phyloP scores from a whole-genome alignment of 345 rosid species.

The Salix viminalis region DNA sequence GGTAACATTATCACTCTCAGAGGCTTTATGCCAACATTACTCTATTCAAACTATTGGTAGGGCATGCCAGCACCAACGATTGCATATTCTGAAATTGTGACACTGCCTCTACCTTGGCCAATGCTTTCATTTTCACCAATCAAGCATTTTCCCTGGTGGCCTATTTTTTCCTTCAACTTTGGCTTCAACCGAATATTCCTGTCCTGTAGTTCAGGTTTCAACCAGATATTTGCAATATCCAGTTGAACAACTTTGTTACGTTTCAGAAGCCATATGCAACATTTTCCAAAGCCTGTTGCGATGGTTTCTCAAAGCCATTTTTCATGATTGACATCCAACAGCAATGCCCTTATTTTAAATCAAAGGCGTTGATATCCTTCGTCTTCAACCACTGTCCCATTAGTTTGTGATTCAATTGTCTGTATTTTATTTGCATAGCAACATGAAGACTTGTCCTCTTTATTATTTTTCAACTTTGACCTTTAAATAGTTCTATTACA shows the following conservation, averaged over 20 bases:
- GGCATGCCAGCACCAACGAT: neutral
- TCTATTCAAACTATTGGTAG: neutral
- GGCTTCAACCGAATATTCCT: neutral
- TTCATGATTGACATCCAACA: neutral
- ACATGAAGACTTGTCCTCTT: neutral
- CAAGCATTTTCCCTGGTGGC: neutral
- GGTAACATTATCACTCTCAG: neutral
- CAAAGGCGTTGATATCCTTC: neutral
- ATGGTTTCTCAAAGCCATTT: neutral
- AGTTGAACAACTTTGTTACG: neutral
- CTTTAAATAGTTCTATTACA: constrained; percentile 4
- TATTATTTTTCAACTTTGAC: neutral
- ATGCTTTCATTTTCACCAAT: neutral
- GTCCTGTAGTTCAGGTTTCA: neutral
- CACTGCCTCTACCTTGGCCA: neutral
- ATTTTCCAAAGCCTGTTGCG: neutral
- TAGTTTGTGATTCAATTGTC: constrained; percentile 2
- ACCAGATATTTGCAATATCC: neutral
- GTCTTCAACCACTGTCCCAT: neutral
- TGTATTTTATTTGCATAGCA: neutral
- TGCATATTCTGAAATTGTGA: neutral
- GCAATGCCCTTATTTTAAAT: neutral
- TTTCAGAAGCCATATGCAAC: neutral
- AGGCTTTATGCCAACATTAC: neutral
- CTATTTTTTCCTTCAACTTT: neutral